Evolutionary conservation across 192 early-diverging fungal genomes (phyloP).

Genomic region (Rhizoclosmatium sp.): DNA sequence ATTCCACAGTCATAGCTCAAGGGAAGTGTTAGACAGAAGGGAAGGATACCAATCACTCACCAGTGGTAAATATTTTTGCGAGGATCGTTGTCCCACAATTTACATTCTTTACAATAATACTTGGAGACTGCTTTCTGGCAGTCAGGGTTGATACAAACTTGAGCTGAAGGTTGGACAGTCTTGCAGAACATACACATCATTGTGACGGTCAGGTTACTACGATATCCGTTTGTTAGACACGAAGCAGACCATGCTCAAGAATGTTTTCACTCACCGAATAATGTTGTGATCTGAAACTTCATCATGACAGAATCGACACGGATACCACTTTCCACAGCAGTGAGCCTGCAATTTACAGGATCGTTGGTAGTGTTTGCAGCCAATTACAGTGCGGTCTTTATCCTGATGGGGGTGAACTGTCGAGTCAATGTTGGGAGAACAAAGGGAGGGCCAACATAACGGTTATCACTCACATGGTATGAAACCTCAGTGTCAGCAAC

Average conservation of each 20-base stretch:
- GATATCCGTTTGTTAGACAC: neutral
- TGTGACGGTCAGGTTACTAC: slow-evolving; percentile 68
- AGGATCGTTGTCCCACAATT: slow-evolving; percentile 89
- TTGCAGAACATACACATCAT: slow-evolving; percentile 97
- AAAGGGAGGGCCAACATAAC: neutral
- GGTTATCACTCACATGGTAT: slow-evolving; percentile 51
- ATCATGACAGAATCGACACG: slow-evolving; percentile 84
- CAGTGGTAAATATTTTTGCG: slow-evolving; percentile 93
- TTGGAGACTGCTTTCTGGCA: slow-evolving; percentile 72
- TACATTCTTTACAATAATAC: slow-evolving; percentile 91
- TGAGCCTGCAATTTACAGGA: slow-evolving; percentile 76
- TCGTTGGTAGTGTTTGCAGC: slow-evolving; percentile 83
- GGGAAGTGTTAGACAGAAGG: neutral
- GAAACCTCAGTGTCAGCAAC: slow-evolving; percentile 55
- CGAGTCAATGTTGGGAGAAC: neutral
- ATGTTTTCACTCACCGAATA: slow-evolving; percentile 61
- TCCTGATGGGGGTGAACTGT: slow-evolving; percentile 48
- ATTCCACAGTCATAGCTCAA: slow-evolving; percentile 82
- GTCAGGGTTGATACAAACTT: slow-evolving; percentile 67
- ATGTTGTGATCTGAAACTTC: slow-evolving; percentile 70
- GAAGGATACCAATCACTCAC: neutral
- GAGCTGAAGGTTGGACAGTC: slow-evolving; percentile 78
- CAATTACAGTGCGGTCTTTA: slow-evolving; percentile 57
- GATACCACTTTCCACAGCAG: slow-evolving; percentile 77
- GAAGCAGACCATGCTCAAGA: neutral